These are phyloP conservation scores for Caryopteris hybrid DNA, from an alignment of 305 asterid genomes.

Conservation along the genomic window DNA sequence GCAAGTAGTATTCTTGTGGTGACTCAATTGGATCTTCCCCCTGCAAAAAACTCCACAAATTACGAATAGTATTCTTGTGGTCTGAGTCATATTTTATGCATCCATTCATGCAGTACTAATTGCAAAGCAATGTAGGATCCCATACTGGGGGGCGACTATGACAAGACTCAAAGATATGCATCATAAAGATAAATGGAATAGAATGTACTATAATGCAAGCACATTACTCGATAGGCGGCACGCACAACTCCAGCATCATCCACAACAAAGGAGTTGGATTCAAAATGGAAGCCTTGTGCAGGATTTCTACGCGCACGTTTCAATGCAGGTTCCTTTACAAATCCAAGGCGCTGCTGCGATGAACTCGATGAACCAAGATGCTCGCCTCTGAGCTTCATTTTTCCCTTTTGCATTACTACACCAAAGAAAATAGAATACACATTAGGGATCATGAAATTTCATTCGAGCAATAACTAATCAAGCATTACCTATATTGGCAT, in stretches of 20 bases:
- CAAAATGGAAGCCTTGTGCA: slow-evolving; percentile 28
- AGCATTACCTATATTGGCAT: slow-evolving; percentile 14
- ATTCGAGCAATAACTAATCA: background rate
- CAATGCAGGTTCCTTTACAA: slow-evolving; percentile 70
- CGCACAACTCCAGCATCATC: slow-evolving; percentile 32
- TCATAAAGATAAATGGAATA: too few species aligned
- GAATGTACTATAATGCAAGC: background rate
- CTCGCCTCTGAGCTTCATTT: slow-evolving; percentile 32
- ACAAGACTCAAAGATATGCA: background rate
- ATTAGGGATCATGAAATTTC: background rate
- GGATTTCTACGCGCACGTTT: slow-evolving; percentile 33
- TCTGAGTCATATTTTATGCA: too few species aligned
- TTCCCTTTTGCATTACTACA: slow-evolving; percentile 34
- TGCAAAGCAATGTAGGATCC: background rate
- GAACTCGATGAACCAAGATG: slow-evolving; percentile 42
- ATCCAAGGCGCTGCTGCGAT: slow-evolving; percentile 52
- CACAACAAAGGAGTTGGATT: slow-evolving; percentile 15
- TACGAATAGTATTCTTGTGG: too few species aligned
- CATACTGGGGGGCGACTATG: background rate
- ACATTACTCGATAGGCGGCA: slow-evolving; percentile 16
- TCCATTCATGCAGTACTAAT: too few species aligned
- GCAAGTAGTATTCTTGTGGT: slow-evolving; percentile 32
- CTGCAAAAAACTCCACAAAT: slow-evolving; percentile 38
- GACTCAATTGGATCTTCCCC: slow-evolving; percentile 55
- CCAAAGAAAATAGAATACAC: background rate